phyloP scores from a whole-genome alignment of 2,329 filamentous ascomycete species.

The Drechmeria coniospora region DNA sequence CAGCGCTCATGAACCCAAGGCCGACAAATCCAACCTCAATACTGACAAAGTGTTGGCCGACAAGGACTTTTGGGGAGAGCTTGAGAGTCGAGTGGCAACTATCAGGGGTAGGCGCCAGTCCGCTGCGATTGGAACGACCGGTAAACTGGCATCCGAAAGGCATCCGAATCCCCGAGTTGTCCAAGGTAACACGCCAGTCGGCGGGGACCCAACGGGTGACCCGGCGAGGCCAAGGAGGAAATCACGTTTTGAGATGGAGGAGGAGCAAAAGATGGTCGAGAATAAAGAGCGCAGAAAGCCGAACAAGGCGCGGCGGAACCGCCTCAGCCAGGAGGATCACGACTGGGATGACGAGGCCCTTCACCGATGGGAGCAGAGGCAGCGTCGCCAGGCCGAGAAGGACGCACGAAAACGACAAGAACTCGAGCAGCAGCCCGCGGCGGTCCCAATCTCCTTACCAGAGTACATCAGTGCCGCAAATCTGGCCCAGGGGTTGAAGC shows the following conservation, averaged over 20 bases:
- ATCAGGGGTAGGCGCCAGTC: conserved; percentile 5
- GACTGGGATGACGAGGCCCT: conserved; percentile 24
- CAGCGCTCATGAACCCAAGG: not conserved
- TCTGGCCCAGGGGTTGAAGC: conserved; percentile 58
- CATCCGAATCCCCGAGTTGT: not conserved
- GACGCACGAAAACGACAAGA: conserved; percentile 23
- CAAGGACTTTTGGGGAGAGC: conserved; percentile 12
- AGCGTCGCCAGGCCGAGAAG: conserved; percentile 26
- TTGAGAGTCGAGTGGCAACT: conserved; percentile 8
- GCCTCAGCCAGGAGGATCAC: conserved; percentile 11
- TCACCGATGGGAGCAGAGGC: conserved; percentile 21
- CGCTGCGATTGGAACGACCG: not conserved
- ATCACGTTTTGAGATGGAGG: conserved; percentile 16
- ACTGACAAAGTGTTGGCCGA: not conserved
- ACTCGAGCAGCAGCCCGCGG: conserved; percentile 26
- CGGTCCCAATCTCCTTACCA: conserved; percentile 57
- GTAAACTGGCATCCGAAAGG: not conserved
- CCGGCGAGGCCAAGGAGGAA: conserved; percentile 10
- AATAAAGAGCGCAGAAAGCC: conserved; percentile 11
- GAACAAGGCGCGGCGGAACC: conserved; percentile 7
- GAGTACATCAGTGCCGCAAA: conserved; percentile 85
- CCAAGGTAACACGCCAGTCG: not conserved
- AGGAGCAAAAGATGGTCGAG: conserved; percentile 6
- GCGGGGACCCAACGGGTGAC: not conserved
- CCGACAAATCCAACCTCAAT: not conserved